Base-by-base conservation (phyloP, 106 monocot species). In the Iris macrosiphon region DNA sequence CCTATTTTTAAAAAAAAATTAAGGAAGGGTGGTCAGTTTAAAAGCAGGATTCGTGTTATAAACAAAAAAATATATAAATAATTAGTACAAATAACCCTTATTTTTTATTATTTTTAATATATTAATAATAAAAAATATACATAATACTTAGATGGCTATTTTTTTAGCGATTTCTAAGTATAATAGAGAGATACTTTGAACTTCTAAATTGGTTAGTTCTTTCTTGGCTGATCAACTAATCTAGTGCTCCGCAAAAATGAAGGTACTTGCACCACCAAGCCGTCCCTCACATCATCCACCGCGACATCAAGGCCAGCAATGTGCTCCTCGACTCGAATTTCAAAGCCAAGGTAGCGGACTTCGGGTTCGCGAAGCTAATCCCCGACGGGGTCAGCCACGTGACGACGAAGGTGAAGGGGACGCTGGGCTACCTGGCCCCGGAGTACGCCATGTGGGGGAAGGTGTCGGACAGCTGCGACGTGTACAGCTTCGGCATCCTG, bases 291-390 rank as follows among this genome's bases (percentile, higher is more conserved):
- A 79, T 84, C 41, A 84, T 84, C 43, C 79, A 84, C 60, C 51
- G 84, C 17, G 84, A 84, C 45, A 75, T 84, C 61, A 84, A 84
- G 57, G 74, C 84, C 22, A 68, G 79, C 63, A 84, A 84, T 60
- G 75, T 84, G 1, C 40, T 74, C 11, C 67, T 74, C 3, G 67
- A 74, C 55, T 62, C 74, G 16, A 26, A 74, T 15, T 74, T 74
- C 61, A 50, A 40, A 11, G 43, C 66, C 2, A 52, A 60, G 26
- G 74, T 74, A 7, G 74, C 74, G 4, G 74, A 74, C 25, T 74
- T 74, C 18, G 74, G 74, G 16, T 74, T 74, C 32, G 74, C 74
- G 10, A 67, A 67, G 61, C 61, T 74, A 7, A 49, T 74, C 6
- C 74, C 74, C 3, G 74, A 74, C 8, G 74, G 74, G 12, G 61